Conservation (phyloP, 768 basidiomycete species). For the Coprinopsis sp. region DNA sequence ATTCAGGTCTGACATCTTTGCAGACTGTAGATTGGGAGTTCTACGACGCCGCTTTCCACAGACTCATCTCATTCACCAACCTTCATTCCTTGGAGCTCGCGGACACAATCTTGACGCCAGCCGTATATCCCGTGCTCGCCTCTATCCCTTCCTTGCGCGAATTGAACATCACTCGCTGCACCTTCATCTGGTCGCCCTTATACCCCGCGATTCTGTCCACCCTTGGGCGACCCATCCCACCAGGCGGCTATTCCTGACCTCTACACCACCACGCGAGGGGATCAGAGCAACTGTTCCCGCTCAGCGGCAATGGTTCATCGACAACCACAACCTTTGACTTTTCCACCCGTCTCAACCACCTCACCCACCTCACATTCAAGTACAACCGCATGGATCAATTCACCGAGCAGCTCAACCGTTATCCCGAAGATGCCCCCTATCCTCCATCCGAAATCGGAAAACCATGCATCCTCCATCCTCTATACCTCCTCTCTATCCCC, state of each 20-base stretch:
- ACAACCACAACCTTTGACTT: constrained; percentile 9
- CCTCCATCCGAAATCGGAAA: constrained; percentile 3
- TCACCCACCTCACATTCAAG: constrained; percentile 13
- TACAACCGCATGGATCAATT: constrained; percentile 10
- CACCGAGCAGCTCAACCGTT: constrained; percentile 1
- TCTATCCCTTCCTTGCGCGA: constrained; percentile 21
- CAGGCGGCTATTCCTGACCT: not conserved
- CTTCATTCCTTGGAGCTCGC: constrained; percentile 20
- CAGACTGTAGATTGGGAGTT: constrained; percentile 15
- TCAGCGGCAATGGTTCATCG: constrained; percentile 7
- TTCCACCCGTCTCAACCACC: not conserved
- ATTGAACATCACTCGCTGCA: constrained; percentile 20
- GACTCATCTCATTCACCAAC: constrained; percentile 19
- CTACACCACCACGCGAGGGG: constrained; percentile 4
- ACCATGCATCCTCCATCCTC: constrained; percentile 10
- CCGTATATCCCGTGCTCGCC: constrained; percentile 21
- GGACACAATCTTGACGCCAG: constrained; percentile 20
- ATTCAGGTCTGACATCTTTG: not conserved
- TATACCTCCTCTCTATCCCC: constrained; percentile 13
- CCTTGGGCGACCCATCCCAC: constrained; percentile 6
- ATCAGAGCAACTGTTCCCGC: constrained; percentile 1
- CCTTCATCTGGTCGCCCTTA: constrained; percentile 13
- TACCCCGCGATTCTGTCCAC: constrained; percentile 9
- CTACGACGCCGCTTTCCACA: constrained; percentile 19
- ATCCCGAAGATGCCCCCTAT: constrained; percentile 7